These are phyloP conservation scores for barrel medic (Medicago truncatula) DNA, from an alignment of 306 rosid species.

Conservation along the genomic window MtrunA17r5.0-ANR NC_053042.1:2527501-2528000, in stretches of 20 bases:
- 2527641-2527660: background rate
- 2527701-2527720: constrained; percentile 22
- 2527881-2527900: constrained; percentile 51
- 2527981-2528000: constrained; percentile 28
- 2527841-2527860: constrained; percentile 55
- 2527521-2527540: background rate
- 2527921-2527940: background rate
- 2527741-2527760: background rate
- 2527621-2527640: constrained; percentile 31
- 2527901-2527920: constrained; percentile 22
- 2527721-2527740: background rate
- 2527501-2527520: background rate
- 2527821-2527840: constrained; percentile 41
- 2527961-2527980: background rate
- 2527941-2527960: constrained; percentile 27
- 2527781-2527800: constrained; percentile 33
- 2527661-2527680: constrained; percentile 22
- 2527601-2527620: background rate
- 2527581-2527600: background rate
- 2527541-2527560: background rate
- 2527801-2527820: constrained; percentile 34
- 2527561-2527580: background rate
- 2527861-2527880: constrained; percentile 54
- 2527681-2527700: constrained; percentile 37
- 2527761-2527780: constrained; percentile 25